Conservation (phyloP, 2,329 filamentous ascomycete genomes). For the Shiraia sp. region DNA sequence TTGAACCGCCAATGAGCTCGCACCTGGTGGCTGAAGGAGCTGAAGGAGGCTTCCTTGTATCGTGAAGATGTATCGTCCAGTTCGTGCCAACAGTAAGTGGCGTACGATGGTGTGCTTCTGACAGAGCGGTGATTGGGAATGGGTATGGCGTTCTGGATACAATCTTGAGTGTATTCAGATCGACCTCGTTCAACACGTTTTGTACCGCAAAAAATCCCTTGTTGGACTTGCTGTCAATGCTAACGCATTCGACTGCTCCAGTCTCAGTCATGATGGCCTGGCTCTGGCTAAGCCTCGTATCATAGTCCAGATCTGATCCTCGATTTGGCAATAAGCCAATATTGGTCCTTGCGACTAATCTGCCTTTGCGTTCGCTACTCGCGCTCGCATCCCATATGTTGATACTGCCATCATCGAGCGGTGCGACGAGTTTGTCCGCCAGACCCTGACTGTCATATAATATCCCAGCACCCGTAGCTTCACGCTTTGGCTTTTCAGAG, state of each 20-base stretch:
- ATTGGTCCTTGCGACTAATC: conserved; percentile 66
- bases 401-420: conserved; percentile 85
- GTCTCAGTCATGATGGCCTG: conserved; percentile 69
- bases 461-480: conserved; percentile 72
- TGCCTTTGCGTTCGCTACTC: conserved; percentile 63
- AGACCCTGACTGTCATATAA: conserved; percentile 62
- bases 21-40: conserved; percentile 21
- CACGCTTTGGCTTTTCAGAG: conserved; percentile 52
- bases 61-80: conserved; percentile 79
- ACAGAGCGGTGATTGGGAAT: conserved; percentile 82
- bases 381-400: conserved; percentile 73
- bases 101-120: conserved; percentile 65
- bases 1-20: conserved; percentile 32
- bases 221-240: conserved; percentile 69
- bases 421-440: conserved; percentile 68
- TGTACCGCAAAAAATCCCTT: conserved; percentile 81
- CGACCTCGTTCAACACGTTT: conserved; percentile 77
- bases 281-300: conserved; percentile 49
- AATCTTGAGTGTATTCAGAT: conserved; percentile 72
- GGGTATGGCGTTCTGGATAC: conserved; percentile 74
- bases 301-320: conserved; percentile 47
- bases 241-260: conserved; percentile 78
- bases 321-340: conserved; percentile 69
- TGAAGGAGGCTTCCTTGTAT: conserved; percentile 60
- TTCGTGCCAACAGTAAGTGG: conserved; percentile 86